phyloP scores from a whole-genome alignment of 257 asterid genomes.

The Solanum microdontum region DNA sequence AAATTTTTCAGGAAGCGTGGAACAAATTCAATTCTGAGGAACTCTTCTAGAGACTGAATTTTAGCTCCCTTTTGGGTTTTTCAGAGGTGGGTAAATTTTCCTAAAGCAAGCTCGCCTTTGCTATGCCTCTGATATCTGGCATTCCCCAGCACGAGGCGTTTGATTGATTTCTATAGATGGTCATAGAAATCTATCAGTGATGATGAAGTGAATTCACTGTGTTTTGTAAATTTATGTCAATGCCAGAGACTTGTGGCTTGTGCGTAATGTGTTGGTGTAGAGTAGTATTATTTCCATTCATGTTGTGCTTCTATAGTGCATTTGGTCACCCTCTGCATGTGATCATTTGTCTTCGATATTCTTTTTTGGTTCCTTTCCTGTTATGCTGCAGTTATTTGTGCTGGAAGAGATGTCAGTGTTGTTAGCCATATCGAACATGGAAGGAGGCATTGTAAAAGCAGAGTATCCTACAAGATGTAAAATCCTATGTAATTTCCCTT shows the following conservation, averaged over 20 bases:
- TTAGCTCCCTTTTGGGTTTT: slow-evolving; percentile 11
- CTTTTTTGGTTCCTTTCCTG: slow-evolving; percentile 1
- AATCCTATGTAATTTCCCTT: background rate
- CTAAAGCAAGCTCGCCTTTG: background rate
- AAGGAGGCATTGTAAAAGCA: background rate
- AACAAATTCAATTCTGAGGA: slow-evolving; percentile 98
- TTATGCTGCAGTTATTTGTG: background rate
- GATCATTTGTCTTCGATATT: slow-evolving; percentile 14
- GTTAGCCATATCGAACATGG: background rate
- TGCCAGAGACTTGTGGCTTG: slow-evolving; percentile 12
- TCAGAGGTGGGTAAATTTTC: slow-evolving; percentile 5
- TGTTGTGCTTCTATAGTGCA: slow-evolving; percentile 22
- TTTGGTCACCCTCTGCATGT: slow-evolving; percentile 18
- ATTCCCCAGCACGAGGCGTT: slow-evolving; percentile 11
- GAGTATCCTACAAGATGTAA: background rate
- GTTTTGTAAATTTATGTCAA: slow-evolving; percentile 41
- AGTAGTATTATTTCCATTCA: slow-evolving; percentile 25
- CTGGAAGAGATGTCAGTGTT: background rate
- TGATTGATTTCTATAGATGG: slow-evolving; percentile 5
- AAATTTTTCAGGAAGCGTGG: slow-evolving; percentile 77
- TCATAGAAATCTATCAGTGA: slow-evolving; percentile 5
- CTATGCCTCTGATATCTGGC: slow-evolving; percentile 7
- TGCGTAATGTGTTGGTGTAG: slow-evolving; percentile 31
- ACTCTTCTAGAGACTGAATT: slow-evolving; percentile 54
- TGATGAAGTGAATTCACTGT: slow-evolving; percentile 15